phyloP scores from a whole-genome alignment of 805 yeast species.

The Aciculoconidium aculeatum region DNA sequence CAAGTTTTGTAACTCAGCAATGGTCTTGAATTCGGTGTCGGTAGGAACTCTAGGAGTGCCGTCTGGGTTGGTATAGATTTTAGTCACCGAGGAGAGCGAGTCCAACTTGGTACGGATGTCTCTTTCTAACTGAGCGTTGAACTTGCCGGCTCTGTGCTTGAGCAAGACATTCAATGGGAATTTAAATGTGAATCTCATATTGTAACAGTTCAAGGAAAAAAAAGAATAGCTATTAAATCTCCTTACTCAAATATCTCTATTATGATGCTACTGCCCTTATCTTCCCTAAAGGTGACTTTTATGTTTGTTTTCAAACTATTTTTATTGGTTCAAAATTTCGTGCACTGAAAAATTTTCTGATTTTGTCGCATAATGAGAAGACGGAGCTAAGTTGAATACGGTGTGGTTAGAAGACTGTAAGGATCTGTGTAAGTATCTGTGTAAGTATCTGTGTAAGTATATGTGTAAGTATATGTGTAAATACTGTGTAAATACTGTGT shows the following conservation, averaged over 20 bases:
- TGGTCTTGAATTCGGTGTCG: conserved; percentile 65
- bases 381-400: too few species aligned
- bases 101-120: conserved; percentile 60
- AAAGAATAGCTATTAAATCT: too few species aligned
- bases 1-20: conserved; percentile 64
- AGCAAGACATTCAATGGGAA: conserved; percentile 35
- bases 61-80: conserved; percentile 67
- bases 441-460: too few species aligned
- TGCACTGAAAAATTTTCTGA: too few species aligned
- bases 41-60: conserved; percentile 67
- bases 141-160: conserved; percentile 32
- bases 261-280: neutral
- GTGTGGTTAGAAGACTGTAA: too few species aligned
- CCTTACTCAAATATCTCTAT: too few species aligned
- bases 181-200: conserved; percentile 38
- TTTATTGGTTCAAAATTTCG: conserved; percentile 17
- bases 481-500: too few species aligned
- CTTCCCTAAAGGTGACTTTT: too few species aligned
- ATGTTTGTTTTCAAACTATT: conserved; percentile 16
- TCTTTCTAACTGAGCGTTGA: conserved; percentile 48
- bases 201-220: too few species aligned
- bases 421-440: too few species aligned
- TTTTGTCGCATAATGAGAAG: too few species aligned
- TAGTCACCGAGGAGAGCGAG: conserved; percentile 56
- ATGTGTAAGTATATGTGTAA: too few species aligned